phyloP scores from a whole-genome alignment of 345 rosid species.

The Syzygium aromaticum region DNA sequence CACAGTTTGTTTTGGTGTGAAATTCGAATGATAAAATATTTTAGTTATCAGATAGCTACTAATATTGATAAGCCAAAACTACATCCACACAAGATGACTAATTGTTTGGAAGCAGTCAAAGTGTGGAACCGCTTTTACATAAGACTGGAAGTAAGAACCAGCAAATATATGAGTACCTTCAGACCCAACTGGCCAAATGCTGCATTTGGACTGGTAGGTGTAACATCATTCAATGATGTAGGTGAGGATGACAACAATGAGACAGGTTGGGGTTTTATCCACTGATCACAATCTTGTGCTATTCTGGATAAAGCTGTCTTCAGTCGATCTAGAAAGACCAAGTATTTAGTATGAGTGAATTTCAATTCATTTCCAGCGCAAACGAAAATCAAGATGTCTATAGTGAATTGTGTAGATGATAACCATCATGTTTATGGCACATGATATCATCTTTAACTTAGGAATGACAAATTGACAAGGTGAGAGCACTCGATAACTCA shows the following conservation, averaged over 20 bases:
- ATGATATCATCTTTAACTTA: neutral
- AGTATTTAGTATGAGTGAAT: neutral
- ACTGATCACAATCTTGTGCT: conserved; percentile 90
- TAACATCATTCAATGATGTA: conserved; percentile 48
- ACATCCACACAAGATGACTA: neutral
- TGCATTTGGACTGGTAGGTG: conserved; percentile 52
- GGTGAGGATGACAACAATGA: conserved; percentile 45
- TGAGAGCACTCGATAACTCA: neutral
- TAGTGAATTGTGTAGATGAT: neutral
- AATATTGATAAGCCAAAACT: neutral
- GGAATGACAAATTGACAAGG: neutral
- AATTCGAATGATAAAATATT: neutral
- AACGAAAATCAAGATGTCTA: neutral
- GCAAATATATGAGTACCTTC: conserved; percentile 43
- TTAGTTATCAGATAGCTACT: neutral
- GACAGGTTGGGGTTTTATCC: conserved; percentile 60
- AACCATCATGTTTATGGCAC: neutral
- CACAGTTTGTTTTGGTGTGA: neutral
- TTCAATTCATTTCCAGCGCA: neutral
- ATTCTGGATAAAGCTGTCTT: conserved; percentile 71
- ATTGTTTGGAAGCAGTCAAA: neutral
- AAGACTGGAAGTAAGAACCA: neutral
- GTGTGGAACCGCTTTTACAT: neutral
- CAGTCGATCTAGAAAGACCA: conserved; percentile 60
- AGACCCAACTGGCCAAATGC: conserved; percentile 46